Base-by-base conservation (phyloP, 2,329 filamentous ascomycete species). In the Cytospora mali region DNA sequence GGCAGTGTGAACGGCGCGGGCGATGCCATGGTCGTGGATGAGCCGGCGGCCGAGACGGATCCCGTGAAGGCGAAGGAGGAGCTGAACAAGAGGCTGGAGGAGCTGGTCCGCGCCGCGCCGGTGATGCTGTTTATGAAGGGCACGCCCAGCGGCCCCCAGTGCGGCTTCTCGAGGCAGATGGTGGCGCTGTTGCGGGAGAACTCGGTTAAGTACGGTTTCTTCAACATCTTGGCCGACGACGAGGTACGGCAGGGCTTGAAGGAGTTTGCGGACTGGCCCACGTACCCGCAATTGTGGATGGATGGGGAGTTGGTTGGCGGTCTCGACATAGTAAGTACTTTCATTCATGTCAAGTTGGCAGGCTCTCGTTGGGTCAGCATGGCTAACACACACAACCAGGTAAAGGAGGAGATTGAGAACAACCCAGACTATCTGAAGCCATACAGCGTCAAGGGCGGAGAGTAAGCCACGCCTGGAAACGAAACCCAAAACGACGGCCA, bases 101-200 rank as follows among this genome's bases (percentile, higher is more conserved):
- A 96, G 69, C 83, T 99, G 39, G 94, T 98, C 68, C 96, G 94
- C 80, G 95, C 95, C 6, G 94, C 95, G 33, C 92, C 93, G 0
- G 93, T 99, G 33, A 99, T 99, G 95, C 82, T 99, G 29, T 99
- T 99, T 83, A 99, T 99, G 95, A 99, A 99, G 82, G 95, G 95
- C 64, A 98, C 95, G 1, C 95, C 95, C 63, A 93, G 97, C 79
- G 92, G 87, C 65, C 95, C 95, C 23, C 93, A 97, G 77, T 99
- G 95, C 78, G 95, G 95, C 2, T 99, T 99, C 78, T 96, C 92
- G 68, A 83, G 94, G 69, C 93, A 97, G 79, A 80, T 97, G 51
- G 95, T 99, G 50, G 88, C 81, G 28, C 85, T 99, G 53, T 79
- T 99, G 70, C 86, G 95, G 58, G 94, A 98, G 78, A 89, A 92